Base-by-base conservation (phyloP, 2,329 filamentous ascomycete species). In the Eurotiales sp. region DNA sequence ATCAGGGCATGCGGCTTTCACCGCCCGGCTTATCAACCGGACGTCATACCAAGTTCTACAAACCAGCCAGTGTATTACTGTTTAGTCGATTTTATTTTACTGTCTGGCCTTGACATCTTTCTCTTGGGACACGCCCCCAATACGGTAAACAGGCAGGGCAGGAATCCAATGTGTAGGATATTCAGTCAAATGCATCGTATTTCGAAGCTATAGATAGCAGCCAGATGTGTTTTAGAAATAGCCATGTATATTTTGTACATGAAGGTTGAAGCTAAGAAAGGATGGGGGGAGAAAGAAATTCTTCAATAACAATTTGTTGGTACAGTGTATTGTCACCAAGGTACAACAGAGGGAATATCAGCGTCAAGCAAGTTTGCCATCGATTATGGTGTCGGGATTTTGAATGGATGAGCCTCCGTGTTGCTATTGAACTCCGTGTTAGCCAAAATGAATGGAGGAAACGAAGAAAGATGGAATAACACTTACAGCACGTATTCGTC, bases 401-500 rank as follows among this genome's bases (percentile, higher is more conserved):
- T 61, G 46, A 64, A 56, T 15, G 62, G 60, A 46, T 64, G 61
- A 6, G 61, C 61, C 50, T 63, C 61, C 8, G 60, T 72, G 49
- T 72, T 64, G 42, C 70, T 72, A 54, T 43, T 25, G 36, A 30
- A 30, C 15, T 6, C 52, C 45, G n/a, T 27, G 56, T 58, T 54
- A 53, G 50, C 44, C 54, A 30, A 15, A 37, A 19, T 2, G n/a
- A 37, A 17, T 37, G n/a, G n/a, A 41, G 32, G 42, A 15, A 10
- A 49, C 30, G 6, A 19, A 47, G 32, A 17, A 42, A 22, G 46
- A n/a, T 14, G 34, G 34, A 39, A 42, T 21, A 42, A 46, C 44
- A 72, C 71, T 70, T 59, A 73, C 69, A 75, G 61, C 47, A 75
- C 70, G 58, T 70, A 76, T 58, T 75, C 72, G 59, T 76, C 73